A percentile compares a stretch with the other conserved stretches of the same genome.
These are phyloP conservation scores for Pezicula neosporulosa DNA, from an alignment of 2,329 filamentous ascomycete genomes.

Conservation along the genomic window DNA sequence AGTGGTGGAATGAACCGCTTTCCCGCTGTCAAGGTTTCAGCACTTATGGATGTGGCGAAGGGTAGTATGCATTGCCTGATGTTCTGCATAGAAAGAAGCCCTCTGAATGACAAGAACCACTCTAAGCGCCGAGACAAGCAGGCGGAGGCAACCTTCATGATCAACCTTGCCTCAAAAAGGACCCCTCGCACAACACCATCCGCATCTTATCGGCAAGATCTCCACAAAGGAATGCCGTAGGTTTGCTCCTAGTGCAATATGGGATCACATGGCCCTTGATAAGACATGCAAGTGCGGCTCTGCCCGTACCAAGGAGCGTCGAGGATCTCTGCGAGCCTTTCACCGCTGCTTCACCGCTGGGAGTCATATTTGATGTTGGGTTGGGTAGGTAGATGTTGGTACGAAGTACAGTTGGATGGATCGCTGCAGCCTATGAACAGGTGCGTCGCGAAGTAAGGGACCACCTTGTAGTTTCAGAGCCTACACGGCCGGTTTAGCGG, in stretches of 20 bases:
- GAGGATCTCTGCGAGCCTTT: constrained; percentile 1
- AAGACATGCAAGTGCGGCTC: constrained; percentile 13
- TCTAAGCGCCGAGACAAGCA: background rate
- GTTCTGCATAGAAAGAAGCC: background rate
- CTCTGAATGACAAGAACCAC: background rate
- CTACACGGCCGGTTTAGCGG: too few species aligned
- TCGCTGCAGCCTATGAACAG: too few species aligned
- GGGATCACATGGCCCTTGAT: background rate
- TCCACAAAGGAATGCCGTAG: background rate
- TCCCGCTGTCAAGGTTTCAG: background rate
- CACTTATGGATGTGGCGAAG: background rate
- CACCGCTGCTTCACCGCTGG: background rate
- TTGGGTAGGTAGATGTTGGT: background rate
- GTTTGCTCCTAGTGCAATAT: too few species aligned
- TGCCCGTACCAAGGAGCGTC: constrained; percentile 11
- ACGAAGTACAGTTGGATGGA: too few species aligned
- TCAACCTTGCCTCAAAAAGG: background rate
- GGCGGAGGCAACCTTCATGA: background rate
- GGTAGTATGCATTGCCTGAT: background rate
- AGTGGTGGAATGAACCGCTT: too few species aligned
- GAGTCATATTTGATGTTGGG: background rate
- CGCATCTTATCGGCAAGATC: background rate
- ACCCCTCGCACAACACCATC: background rate
- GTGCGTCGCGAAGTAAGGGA: too few species aligned
- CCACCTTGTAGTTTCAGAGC: too few species aligned